A percentile compares a stretch with the other conserved stretches of the same genome.
Evolutionary conservation across 129 eudicot species (phyloP).

Genomic region (Ambrosia trifida): DNA sequence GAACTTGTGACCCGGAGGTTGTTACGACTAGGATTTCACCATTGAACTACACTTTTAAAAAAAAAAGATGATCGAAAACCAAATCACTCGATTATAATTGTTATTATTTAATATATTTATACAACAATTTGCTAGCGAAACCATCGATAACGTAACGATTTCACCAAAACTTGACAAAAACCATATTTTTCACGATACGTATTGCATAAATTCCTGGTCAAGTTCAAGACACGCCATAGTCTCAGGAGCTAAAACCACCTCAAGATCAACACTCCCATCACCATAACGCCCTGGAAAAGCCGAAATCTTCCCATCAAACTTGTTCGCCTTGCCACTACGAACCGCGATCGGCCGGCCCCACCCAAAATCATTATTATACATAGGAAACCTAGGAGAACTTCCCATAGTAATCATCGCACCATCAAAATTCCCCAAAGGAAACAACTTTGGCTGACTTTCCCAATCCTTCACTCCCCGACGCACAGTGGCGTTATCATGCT

Average conservation of each 20-base stretch:
- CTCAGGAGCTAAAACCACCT: conserved; percentile 66
- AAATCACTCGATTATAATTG: background rate
- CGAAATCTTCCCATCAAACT: conserved; percentile 78
- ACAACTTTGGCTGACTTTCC: conserved; percentile 69
- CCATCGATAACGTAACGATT: background rate
- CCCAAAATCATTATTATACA: conserved; percentile 83
- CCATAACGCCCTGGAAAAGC: conserved; percentile 69
- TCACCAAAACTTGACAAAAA: background rate
- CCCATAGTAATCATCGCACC: conserved; percentile 95
- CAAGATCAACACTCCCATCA: conserved; percentile 74
- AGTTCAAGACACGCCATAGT: conserved; percentile 57
- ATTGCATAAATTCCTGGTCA: conserved; percentile 79
- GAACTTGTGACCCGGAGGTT: too few relatives aligned
- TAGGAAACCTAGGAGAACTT: conserved; percentile 83
- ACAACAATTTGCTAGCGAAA: background rate
- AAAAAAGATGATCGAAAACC: background rate
- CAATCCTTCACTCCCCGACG: conserved; percentile 71
- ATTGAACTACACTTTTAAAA: too few relatives aligned
- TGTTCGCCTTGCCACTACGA: conserved; percentile 75
- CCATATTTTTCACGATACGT: conserved; percentile 38
- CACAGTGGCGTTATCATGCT: conserved; percentile 62
- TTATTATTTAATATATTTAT: background rate
- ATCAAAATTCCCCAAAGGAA: conserved; percentile 80
- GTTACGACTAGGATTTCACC: too few relatives aligned
- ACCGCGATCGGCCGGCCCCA: conserved; percentile 81